A percentile compares a stretch with the other conserved stretches of the same genome.
Evolutionary conservation across 768 basidiomycete genomes (phyloP).

Genomic region (Harrya chromipes): DNA sequence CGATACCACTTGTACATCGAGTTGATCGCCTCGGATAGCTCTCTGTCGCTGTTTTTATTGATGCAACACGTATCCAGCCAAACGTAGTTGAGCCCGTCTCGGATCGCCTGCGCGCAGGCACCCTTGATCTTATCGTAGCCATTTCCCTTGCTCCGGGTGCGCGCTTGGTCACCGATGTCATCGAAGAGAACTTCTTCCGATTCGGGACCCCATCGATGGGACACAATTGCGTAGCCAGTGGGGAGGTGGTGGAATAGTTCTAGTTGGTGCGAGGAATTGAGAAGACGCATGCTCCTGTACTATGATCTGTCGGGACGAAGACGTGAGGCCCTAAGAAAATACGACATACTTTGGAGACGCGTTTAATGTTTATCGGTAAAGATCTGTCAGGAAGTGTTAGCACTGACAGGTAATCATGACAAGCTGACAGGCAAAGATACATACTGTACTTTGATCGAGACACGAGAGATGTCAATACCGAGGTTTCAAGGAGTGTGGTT

Average conservation of each 20-base stretch:
- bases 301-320: not conserved
- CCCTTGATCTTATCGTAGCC: conserved; percentile 23
- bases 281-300: conserved; percentile 21
- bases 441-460: too few species aligned
- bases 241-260: conserved; percentile 9
- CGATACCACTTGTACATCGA: conserved; percentile 35
- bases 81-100: conserved; percentile 18
- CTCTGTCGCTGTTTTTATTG: conserved; percentile 25
- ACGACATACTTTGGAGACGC: conserved; percentile 3
- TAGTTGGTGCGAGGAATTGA: conserved; percentile 18
- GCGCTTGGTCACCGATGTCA: conserved; percentile 18
- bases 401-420: too few species aligned
- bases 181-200: conserved; percentile 23
- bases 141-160: conserved; percentile 12
- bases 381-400: too few species aligned
- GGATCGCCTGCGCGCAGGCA: conserved; percentile 16
- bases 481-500: too few species aligned
- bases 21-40: conserved; percentile 30
- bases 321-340: not conserved
- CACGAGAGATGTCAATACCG: too few species aligned
- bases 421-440: too few species aligned
- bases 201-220: conserved; percentile 26
- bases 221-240: conserved; percentile 23
- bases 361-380: too few species aligned
- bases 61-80: conserved; percentile 37